Evolutionary conservation across 257 asterid genomes (phyloP).

Genomic region (Capsicum rhomboideum): DNA sequence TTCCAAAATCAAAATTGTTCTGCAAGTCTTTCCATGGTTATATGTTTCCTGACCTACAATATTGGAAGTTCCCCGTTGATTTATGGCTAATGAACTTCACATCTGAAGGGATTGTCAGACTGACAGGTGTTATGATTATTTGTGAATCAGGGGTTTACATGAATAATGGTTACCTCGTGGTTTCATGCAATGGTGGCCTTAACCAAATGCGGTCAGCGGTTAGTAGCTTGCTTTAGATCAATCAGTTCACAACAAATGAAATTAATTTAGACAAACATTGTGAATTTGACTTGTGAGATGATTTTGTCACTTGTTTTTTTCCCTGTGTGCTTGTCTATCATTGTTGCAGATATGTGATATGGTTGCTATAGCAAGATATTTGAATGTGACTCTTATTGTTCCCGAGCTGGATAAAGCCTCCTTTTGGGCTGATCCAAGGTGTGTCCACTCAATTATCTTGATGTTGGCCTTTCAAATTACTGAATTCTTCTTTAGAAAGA

Average conservation of each 20-base stretch:
- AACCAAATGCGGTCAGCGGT: conserved; percentile 81
- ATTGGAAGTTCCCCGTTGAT: neutral
- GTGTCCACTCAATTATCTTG: neutral
- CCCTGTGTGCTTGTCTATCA: neutral
- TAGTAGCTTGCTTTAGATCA: conserved; percentile 14
- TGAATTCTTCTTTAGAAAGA: neutral
- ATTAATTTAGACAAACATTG: neutral
- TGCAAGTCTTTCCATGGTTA: neutral
- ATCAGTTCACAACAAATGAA: neutral
- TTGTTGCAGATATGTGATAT: conserved; percentile 61
- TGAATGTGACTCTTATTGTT: conserved; percentile 53
- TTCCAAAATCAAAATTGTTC: neutral
- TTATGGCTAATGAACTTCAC: neutral
- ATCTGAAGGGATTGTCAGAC: neutral
- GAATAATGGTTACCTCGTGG: conserved; percentile 66
- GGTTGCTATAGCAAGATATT: conserved; percentile 62
- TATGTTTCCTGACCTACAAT: neutral
- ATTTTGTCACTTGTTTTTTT: neutral
- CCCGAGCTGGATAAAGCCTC: conserved; percentile 73
- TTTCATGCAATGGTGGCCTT: conserved; percentile 80
- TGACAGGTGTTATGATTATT: neutral
- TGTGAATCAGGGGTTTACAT: conserved; percentile 40
- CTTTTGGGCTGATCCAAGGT: conserved; percentile 76
- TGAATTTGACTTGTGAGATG: neutral
- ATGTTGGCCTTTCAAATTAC: neutral